Evolutionary conservation across 208 protist species (phyloP).

Genomic region (Novymonas esmeraldas): DNA sequence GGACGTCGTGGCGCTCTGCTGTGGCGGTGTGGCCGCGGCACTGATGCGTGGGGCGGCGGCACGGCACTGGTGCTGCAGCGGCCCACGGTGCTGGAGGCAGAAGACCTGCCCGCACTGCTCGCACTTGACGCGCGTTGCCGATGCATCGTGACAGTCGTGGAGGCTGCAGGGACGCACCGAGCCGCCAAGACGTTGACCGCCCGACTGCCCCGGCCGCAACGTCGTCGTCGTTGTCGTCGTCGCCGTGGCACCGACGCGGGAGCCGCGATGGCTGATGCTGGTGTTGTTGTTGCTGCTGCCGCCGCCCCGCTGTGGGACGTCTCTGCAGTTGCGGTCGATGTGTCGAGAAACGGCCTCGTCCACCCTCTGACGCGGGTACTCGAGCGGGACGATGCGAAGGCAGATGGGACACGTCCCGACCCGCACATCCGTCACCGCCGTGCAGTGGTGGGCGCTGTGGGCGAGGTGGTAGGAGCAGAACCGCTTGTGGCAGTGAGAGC

Average conservation of each 20-base stretch:
- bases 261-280: background rate
- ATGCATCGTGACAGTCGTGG: constrained; percentile 40
- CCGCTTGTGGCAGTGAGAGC: constrained; percentile 65
- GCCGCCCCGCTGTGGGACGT: constrained; percentile 16
- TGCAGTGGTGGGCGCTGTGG: constrained; percentile 63
- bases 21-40: constrained; percentile 4
- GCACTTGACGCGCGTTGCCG: constrained; percentile 52
- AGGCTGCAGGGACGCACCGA: constrained; percentile 46
- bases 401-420: constrained; percentile 62
- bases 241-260: too few relatives aligned
- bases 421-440: constrained; percentile 35
- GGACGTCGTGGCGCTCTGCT: background rate
- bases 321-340: constrained; percentile 73
- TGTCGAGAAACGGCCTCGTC: constrained; percentile 81
- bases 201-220: background rate
- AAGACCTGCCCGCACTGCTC: constrained; percentile 66
- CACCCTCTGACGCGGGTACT: constrained; percentile 52
- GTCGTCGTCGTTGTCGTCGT: constrained; percentile 1
- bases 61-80: constrained; percentile 56
- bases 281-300: background rate
- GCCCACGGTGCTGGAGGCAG: constrained; percentile 76
- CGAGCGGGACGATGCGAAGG: constrained; percentile 45
- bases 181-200: constrained; percentile 26
- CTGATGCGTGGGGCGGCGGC: constrained; percentile 15
- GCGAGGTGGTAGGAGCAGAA: constrained; percentile 85